Evolutionary conservation across 2,329 filamentous ascomycete species (phyloP), one percentile per base, ranked within the genome.

Genomic region (Apiospora rasikravindrae): DNA sequence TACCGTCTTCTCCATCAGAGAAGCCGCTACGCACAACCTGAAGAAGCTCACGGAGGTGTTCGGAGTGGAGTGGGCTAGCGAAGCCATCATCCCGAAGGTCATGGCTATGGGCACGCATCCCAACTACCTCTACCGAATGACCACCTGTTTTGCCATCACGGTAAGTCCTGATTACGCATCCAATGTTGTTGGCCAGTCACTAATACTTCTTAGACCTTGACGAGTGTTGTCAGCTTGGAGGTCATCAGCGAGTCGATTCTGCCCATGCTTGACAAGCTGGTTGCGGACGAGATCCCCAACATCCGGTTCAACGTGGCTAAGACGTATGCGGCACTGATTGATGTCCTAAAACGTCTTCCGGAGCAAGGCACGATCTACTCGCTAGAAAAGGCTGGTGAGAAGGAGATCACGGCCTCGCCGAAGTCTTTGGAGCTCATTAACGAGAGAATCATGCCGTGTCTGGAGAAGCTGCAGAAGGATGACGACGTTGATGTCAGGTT

Each of bases 291-390:
- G 64, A 99, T 99, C 75, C 96, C 96, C 77, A 99, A 99, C 85
- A 99, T 99, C 81, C 94, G 96, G 69, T 99, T 99, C 89, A 99
- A 99, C 83, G 96, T 99, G 67, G 96, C 96, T 77, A 99, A 99
- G 87, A 98, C 96, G 67, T 99, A 98, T 81, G 91, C 91, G 29
- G 92, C 96, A 69, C 87, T 99, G 73, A 95, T 98, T 79, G 92
- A 93, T 77, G 95, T 95, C n/a, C 88, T 99, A 79, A 95, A 96
- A 84, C 93, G 94, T 77, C 88, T 99, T 71, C 96, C 96, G 2
- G 93, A 95, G 71, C 89, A 96, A 80, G 95, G 95, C 74, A 98
- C 96, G 19, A 88, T 98, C 74, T 91, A 93, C 81, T 91, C 94
- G 70, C 84, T 97, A 73, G 94, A 98, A 83, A 96, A 97, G 86